Evolutionary conservation across 768 basidiomycete species (phyloP).

Genomic region (Trichaptum fuscoviolaceum): DNA sequence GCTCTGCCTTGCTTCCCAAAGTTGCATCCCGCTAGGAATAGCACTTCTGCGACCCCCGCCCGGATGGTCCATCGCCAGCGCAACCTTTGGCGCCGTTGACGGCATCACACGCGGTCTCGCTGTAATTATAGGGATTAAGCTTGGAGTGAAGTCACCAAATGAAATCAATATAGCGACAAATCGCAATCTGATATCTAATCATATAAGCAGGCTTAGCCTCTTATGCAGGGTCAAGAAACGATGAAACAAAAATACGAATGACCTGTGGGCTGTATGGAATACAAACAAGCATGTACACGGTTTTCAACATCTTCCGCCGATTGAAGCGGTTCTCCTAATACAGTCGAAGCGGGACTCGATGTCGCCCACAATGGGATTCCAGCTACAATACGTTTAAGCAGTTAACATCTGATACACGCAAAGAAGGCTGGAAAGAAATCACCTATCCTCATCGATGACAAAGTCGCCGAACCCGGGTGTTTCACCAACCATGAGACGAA

Average conservation of each 20-base stretch:
- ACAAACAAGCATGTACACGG: slow-evolving; percentile 96
- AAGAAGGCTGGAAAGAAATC: background rate
- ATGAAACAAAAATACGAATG: slow-evolving; percentile 68
- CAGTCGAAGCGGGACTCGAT: slow-evolving; percentile 97
- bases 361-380: slow-evolving; percentile 99
- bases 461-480: slow-evolving; percentile 99
- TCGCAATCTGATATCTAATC: slow-evolving; percentile 72
- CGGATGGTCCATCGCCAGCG: too few species aligned
- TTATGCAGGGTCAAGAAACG: too few species aligned
- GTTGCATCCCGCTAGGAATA: too few species aligned
- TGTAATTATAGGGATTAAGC: slow-evolving; percentile 95
- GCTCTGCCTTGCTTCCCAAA: too few species aligned
- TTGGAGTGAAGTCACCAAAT: slow-evolving; percentile 96
- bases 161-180: slow-evolving; percentile 98
- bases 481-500: slow-evolving; percentile 97
- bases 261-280: slow-evolving; percentile 98
- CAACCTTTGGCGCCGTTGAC: too few species aligned
- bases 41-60: too few species aligned
- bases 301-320: slow-evolving; percentile 92
- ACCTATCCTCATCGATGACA: slow-evolving; percentile 99
- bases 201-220: too few species aligned
- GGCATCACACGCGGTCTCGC: too few species aligned
- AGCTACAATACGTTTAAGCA: slow-evolving; percentile 42
- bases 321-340: slow-evolving; percentile 99
- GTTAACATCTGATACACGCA: background rate